A percentile compares a stretch with the other conserved stretches of the same genome.
Evolutionary conservation across 2,329 filamentous ascomycete genomes (phyloP).

Genomic region (Penicillium aurantiogriseum): DNA sequence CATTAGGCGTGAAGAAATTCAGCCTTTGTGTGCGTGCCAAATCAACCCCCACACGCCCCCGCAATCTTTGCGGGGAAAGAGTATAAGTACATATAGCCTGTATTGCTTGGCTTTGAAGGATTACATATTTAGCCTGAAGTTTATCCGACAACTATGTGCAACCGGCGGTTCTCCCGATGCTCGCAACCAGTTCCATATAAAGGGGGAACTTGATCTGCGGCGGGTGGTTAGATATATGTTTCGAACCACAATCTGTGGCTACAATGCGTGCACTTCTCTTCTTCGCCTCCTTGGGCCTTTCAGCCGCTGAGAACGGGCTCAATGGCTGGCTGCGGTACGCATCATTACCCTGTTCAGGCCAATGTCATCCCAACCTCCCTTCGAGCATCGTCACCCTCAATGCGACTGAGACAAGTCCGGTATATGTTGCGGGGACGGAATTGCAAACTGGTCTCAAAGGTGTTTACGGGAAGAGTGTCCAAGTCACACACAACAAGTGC

Average conservation of each 20-base stretch:
- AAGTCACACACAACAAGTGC: conserved; percentile 30
- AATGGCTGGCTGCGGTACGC: conserved; percentile 66
- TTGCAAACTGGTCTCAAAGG: conserved; percentile 57
- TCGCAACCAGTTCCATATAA: conserved; percentile 6
- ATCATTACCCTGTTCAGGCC: conserved; percentile 44
- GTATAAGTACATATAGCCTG: neutral
- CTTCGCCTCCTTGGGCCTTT: conserved; percentile 8
- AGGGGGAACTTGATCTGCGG: neutral
- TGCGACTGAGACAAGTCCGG: conserved; percentile 53
- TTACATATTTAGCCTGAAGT: conserved; percentile 18
- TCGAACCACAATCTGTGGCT: neutral
- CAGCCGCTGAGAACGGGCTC: conserved; percentile 58
- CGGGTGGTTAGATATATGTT: neutral
- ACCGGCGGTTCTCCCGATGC: neutral
- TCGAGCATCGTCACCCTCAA: conserved; percentile 55
- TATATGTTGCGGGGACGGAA: conserved; percentile 60
- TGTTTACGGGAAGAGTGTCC: conserved; percentile 54
- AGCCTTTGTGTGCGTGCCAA: neutral
- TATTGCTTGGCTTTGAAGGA: neutral
- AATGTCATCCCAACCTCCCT: conserved; percentile 46
- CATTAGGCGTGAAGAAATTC: neutral
- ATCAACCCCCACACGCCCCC: conserved; percentile 9
- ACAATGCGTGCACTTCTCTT: conserved; percentile 13
- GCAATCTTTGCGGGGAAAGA: conserved; percentile 16
- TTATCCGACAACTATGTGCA: conserved; percentile 2